Percentiles rank a stretch among this genome's conserved stretches.
These are phyloP conservation scores for Cladophialophora carrionii DNA, from an alignment of 2,329 filamentous ascomycete species.

Conservation along the genomic window DNA sequence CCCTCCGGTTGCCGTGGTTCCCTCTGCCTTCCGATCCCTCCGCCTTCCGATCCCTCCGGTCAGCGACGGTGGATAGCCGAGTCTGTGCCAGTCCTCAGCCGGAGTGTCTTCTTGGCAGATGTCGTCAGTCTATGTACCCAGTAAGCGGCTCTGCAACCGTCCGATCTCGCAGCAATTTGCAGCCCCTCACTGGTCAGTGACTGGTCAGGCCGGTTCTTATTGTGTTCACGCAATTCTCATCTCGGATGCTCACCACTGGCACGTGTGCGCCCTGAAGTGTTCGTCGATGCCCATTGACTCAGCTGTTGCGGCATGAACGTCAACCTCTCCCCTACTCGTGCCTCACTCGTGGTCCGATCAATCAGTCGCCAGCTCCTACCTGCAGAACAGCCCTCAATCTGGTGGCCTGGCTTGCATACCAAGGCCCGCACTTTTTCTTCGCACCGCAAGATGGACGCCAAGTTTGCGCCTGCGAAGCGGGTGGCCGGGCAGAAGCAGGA, in stretches of 20 bases:
- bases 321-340: conserved; percentile 10
- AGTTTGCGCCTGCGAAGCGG: conserved; percentile 52
- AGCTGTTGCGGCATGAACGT: conserved; percentile 25
- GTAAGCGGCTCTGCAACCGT: conserved; percentile 1
- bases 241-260: not conserved
- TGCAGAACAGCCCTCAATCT: conserved; percentile 6
- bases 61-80: not conserved
- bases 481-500: conserved; percentile 57
- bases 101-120: not conserved
- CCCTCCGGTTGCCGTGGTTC: not conserved
- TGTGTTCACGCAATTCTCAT: not conserved
- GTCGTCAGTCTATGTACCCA: not conserved
- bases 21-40: not conserved
- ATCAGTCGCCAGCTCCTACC: conserved; percentile 20
- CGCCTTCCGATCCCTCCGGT: too few species aligned
- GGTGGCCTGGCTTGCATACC: not conserved
- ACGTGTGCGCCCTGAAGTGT: not conserved
- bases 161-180: conserved; percentile 24
- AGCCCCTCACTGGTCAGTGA: conserved; percentile 11
- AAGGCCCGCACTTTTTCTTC: conserved; percentile 25
- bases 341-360: conserved; percentile 21
- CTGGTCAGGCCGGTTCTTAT: not conserved
- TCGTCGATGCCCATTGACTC: not conserved
- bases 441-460: conserved; percentile 30
- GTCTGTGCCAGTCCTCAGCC: too few species aligned